A percentile compares a stretch with the other conserved stretches of the same genome.
Evolutionary conservation across 257 asterid species (phyloP).

Genomic region (Jasminum sambac): DNA sequence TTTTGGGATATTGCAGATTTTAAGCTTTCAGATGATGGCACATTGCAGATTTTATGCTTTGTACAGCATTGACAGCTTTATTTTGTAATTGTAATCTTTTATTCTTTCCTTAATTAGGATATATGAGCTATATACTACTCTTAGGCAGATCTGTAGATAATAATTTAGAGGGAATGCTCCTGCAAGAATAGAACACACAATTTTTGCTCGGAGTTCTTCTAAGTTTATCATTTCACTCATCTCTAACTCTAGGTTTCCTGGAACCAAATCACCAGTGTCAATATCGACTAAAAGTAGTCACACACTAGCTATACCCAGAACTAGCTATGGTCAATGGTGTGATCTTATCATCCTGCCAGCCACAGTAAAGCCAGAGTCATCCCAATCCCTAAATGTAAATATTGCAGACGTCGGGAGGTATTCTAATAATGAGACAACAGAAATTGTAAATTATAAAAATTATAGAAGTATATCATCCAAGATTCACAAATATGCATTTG

Average conservation of each 20-base stretch:
- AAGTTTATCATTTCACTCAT: not conserved
- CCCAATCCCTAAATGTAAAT: not conserved
- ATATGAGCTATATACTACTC: too few relatives aligned
- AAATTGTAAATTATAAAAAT: not conserved
- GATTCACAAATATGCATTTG: not conserved
- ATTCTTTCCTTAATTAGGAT: too few relatives aligned
- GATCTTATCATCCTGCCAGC: not conserved
- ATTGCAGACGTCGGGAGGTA: not conserved
- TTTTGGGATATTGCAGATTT: too few relatives aligned
- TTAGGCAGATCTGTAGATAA: too few relatives aligned
- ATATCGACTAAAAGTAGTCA: not conserved
- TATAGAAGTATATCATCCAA: not conserved
- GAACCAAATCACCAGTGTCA: not conserved
- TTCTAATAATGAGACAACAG: not conserved
- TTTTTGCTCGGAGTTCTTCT: too few relatives aligned
- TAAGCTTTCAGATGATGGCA: too few relatives aligned
- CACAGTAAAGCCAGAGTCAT: not conserved
- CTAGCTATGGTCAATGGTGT: not conserved
- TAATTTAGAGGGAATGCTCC: too few relatives aligned
- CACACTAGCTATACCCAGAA: not conserved
- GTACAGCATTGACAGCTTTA: too few relatives aligned
- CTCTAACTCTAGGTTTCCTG: not conserved
- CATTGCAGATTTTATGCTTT: too few relatives aligned
- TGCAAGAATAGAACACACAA: too few relatives aligned
- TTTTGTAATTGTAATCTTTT: too few relatives aligned